A percentile compares a stretch with the other conserved stretches of the same genome.
phyloP scores from a whole-genome alignment of 441 rosid species.

The Croton setiger region DNA sequence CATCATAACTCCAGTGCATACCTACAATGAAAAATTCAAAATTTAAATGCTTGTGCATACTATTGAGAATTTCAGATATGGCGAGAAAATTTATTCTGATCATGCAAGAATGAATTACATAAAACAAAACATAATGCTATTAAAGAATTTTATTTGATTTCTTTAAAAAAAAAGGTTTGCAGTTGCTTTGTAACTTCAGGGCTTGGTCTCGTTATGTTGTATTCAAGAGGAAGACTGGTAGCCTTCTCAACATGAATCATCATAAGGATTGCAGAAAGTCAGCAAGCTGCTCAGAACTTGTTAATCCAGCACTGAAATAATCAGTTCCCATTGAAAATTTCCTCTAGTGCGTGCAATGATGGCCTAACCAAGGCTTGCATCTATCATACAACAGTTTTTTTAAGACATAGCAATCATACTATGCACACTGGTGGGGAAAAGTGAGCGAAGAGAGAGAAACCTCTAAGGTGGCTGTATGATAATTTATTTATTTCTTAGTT shows the following conservation, averaged over 20 bases:
- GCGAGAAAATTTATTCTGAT: not conserved
- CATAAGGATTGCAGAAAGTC: not conserved
- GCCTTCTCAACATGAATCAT: not conserved
- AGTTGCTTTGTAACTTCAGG: not conserved
- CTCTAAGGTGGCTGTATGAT: no score
- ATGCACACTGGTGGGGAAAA: no score
- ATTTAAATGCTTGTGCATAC: not conserved
- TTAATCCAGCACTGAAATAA: no score
- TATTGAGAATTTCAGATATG: not conserved
- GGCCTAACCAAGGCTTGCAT: no score
- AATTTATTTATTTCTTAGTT: no score
- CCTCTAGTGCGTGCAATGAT: no score
- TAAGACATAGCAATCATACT: no score
- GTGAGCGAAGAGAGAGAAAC: no score
- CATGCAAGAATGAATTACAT: not conserved
- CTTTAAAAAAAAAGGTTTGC: not conserved
- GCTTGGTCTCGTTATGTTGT: not conserved
- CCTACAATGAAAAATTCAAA: constrained; percentile 36
- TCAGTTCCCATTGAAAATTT: no score
- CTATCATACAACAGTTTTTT: no score
- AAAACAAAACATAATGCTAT: not conserved
- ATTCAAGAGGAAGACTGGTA: not conserved
- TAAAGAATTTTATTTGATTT: no score
- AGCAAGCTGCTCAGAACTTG: no score
- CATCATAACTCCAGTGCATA: constrained; percentile 97